A percentile compares a stretch with the other conserved stretches of the same genome.
These are phyloP conservation scores for Populus tremula DNA, from an alignment of 345 rosid genomes.

Conservation along the genomic window DNA sequence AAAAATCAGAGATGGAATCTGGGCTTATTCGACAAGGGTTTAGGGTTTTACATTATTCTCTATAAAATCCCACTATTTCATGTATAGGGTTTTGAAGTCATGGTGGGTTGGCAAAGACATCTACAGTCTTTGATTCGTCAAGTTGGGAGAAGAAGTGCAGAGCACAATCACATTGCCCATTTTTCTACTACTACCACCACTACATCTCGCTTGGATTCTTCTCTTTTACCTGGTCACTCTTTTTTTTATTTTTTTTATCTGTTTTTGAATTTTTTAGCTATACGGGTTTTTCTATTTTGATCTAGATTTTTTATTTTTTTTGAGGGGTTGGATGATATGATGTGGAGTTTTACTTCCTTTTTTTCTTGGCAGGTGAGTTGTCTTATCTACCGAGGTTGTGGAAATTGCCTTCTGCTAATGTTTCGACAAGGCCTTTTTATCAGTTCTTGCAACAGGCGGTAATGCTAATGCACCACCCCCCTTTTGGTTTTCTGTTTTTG, in stretches of 20 bases:
- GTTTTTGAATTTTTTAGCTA: neutral
- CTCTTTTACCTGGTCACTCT: slow-evolving; percentile 36
- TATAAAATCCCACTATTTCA: too few species aligned
- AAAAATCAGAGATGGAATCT: too few species aligned
- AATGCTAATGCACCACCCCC: slow-evolving; percentile 17
- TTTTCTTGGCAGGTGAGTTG: slow-evolving; percentile 37
- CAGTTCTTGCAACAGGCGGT: slow-evolving; percentile 71
- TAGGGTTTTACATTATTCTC: too few species aligned
- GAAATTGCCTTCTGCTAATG: slow-evolving; percentile 35
- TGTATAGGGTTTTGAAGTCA: slow-evolving; percentile 15
- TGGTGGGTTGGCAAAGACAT: slow-evolving; percentile 80
- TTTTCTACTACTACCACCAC: slow-evolving; percentile 26
- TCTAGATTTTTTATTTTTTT: too few species aligned
- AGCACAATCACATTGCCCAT: slow-evolving; percentile 22
- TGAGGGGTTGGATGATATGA: neutral
- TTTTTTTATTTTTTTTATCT: neutral
- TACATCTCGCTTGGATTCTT: slow-evolving; percentile 24
- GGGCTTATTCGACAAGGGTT: too few species aligned
- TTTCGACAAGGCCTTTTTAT: slow-evolving; percentile 46
- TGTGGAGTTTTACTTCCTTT: neutral
- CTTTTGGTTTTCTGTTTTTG: neutral
- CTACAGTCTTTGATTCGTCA: slow-evolving; percentile 49
- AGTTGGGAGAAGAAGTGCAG: slow-evolving; percentile 43
- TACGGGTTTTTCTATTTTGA: neutral
- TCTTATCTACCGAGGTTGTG: slow-evolving; percentile 36